Evolutionary conservation across 176 grass and related monocot genomes (phyloP), one percentile per base, ranked within the genome.

Genomic region (Aegilops tauschii): DNA sequence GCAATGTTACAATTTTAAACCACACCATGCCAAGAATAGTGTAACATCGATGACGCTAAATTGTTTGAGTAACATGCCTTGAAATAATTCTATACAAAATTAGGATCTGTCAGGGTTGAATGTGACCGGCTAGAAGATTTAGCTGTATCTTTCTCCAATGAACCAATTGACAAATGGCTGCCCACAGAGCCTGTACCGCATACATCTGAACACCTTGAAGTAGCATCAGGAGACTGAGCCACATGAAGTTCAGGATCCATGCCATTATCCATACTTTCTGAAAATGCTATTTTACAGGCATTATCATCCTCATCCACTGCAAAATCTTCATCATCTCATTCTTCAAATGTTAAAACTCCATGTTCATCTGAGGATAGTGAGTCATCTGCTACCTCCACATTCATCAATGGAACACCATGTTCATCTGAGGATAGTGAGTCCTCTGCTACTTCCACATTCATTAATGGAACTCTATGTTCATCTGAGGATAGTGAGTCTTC

Each of bases 41-140:
- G 2, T 31, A 45, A 7, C 30, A 79, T 34, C 12, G 50, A 61
- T 17, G 16, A 63, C 62, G 39, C 21, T 49, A 2, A 47, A 84
- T 82, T 88, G 62, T 52, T 86, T 59, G 28, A 71, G 64, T 18
- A 13, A 85, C 58, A 83, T 88, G 79, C 96, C 90, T 92, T 98
- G 73, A 98, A 98, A 89, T 98, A 98, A 73, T 98, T 98, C 79
- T 98, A 93, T 42, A 98, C 96, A 89, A 98, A 98, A 86, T 95
- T 92, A 79, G 90, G 91, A 89, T 98, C 93, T 78, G 90, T 94
- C 23, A 95, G 82, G 76, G 90, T 95, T 81, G 96, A 98, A 83
- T 95, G 96, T 85, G 88, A 45, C 20, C 36, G 85, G 76, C 84
- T 88, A 62, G 86, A 92, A 90, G 88, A 65, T 81, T 79, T 83